Percentiles rank a stretch among this genome's conserved stretches.
Evolutionary conservation across 2,329 filamentous ascomycete species (phyloP).

Genomic region (Phialophora tarda): DNA sequence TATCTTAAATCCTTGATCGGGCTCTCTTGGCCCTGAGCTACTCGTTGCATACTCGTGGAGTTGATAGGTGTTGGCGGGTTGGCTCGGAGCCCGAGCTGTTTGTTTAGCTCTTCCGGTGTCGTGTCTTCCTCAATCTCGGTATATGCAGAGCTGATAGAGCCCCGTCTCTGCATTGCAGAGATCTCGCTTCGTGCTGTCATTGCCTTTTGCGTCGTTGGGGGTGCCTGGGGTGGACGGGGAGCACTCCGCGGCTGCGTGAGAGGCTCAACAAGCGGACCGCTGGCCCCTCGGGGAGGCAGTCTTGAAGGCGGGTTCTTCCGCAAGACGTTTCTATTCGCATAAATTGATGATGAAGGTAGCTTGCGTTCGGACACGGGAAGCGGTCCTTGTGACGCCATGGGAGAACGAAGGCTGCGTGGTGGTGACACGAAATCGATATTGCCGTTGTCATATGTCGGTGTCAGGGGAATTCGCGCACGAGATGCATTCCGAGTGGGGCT

Average conservation of each 20-base stretch:
- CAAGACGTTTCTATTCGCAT: slow-evolving; percentile 28
- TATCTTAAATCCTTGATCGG: slow-evolving; percentile 38
- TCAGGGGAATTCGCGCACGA: slow-evolving; percentile 44
- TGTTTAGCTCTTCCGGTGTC: slow-evolving; percentile 34
- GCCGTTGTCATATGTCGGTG: slow-evolving; percentile 41
- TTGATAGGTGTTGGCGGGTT: slow-evolving; percentile 37
- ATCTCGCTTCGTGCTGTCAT: neutral
- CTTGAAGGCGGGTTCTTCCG: slow-evolving; percentile 26
- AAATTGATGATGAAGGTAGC: slow-evolving; percentile 33
- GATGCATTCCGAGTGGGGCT: slow-evolving; percentile 42
- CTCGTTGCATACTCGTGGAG: slow-evolving; percentile 36
- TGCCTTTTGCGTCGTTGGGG: neutral
- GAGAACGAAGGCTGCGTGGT: slow-evolving; percentile 15
- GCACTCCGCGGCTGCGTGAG: slow-evolving; percentile 20
- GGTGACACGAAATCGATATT: slow-evolving; percentile 27
- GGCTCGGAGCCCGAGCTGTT: slow-evolving; percentile 31
- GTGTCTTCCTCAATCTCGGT: slow-evolving; percentile 40
- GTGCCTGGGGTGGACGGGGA: slow-evolving; percentile 13
- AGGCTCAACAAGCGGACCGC: slow-evolving; percentile 13
- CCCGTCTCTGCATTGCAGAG: slow-evolving; percentile 15
- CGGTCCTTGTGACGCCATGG: slow-evolving; percentile 3
- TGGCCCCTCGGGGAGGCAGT: slow-evolving; percentile 20
- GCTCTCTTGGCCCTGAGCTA: slow-evolving; percentile 36
- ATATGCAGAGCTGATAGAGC: slow-evolving; percentile 40
- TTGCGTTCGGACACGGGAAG: slow-evolving; percentile 27